Percentiles rank a stretch among this genome's conserved stretches.
Evolutionary conservation across 2,329 filamentous ascomycete species (phyloP).

Genomic region (Aspergillus sp.): DNA sequence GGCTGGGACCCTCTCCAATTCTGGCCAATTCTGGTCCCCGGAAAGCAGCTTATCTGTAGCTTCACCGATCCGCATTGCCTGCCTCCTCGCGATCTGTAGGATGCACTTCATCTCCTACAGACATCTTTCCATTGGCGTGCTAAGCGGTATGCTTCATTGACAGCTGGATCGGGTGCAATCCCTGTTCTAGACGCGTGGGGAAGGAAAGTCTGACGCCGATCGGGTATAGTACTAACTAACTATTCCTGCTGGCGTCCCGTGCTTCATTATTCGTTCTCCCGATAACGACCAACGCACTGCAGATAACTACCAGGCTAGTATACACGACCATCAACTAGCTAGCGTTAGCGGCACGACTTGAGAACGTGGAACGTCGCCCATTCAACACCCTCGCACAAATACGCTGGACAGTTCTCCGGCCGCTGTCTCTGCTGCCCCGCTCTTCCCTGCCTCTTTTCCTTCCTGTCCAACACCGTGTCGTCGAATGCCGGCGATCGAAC

Average conservation of each 20-base stretch:
- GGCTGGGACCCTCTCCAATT: background rate
- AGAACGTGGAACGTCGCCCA: slow-evolving; percentile 1
- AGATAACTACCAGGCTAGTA: background rate
- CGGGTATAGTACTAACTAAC: background rate
- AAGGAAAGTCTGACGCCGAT: background rate
- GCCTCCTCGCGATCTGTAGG: background rate
- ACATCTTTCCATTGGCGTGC: background rate
- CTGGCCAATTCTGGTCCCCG: background rate
- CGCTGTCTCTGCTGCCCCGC: slow-evolving; percentile 6
- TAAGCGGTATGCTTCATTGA: background rate
- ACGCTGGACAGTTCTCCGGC: background rate
- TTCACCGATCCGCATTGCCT: background rate
- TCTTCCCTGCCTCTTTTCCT: slow-evolving; percentile 2
- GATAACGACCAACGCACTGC: slow-evolving; percentile 2
- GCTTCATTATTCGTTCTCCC: background rate
- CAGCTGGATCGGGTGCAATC: background rate
- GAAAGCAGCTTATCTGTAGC: background rate
- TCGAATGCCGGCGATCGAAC: slow-evolving; percentile 27
- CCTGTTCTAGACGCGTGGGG: background rate
- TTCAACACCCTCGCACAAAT: background rate
- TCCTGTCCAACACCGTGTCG: slow-evolving; percentile 25
- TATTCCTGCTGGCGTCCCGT: background rate
- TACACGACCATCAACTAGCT: background rate
- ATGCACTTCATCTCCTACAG: background rate
- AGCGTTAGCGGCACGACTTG: slow-evolving; percentile 2